phyloP scores from a whole-genome alignment of 305 asterid genomes.

The Fraxinus ornus region DNA sequence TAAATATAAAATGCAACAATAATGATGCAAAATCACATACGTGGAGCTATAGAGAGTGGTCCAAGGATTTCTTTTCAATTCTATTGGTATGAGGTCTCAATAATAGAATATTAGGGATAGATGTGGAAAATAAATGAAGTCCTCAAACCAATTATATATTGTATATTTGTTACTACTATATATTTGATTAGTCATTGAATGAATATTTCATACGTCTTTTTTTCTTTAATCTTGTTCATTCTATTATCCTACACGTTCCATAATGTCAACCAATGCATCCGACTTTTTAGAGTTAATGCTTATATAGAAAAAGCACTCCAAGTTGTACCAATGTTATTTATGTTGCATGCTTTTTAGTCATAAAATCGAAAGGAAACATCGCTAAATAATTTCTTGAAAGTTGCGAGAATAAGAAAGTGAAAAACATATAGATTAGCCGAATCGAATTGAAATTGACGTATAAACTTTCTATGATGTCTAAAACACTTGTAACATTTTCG shows the following conservation, averaged over 20 bases:
- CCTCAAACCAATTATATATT: constrained; percentile 16
- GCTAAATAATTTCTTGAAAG: not conserved
- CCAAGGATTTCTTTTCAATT: not conserved
- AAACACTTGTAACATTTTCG: not conserved
- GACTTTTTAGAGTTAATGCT: constrained; percentile 14
- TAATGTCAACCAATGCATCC: not conserved
- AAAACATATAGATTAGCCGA: too few relatives aligned
- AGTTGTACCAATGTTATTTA: constrained; percentile 11
- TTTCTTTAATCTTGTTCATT: not conserved
- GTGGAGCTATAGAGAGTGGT: constrained; percentile 38
- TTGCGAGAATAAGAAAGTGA: not conserved
- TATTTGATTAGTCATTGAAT: not conserved
- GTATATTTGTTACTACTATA: not conserved
- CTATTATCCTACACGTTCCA: not conserved
- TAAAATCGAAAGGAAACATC: not conserved
- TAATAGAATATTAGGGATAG: constrained; percentile 15
- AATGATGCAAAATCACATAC: constrained; percentile 27
- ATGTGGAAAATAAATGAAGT: constrained; percentile 31
- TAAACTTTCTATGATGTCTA: not conserved
- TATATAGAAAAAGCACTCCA: not conserved
- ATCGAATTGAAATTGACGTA: not conserved
- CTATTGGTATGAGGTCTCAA: not conserved
- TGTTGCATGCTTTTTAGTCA: constrained; percentile 12
- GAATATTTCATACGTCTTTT: too few relatives aligned
- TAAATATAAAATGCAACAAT: constrained; percentile 10